Evolutionary conservation across 345 rosid species (phyloP).

Genomic region (Limnanthes douglasii): DNA sequence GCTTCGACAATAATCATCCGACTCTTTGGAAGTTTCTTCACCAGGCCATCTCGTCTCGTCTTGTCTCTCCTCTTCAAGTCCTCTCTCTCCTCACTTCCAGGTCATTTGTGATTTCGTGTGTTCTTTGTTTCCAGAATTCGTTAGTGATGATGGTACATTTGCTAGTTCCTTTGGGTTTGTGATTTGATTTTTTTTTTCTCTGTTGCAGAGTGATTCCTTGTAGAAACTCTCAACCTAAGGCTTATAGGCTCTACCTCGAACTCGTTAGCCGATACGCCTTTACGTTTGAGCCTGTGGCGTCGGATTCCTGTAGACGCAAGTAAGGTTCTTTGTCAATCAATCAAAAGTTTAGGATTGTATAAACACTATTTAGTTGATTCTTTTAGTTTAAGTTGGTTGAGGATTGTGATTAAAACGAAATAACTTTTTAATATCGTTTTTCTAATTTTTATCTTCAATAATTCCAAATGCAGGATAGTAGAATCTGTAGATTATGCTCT

Average conservation of each 20-base stretch:
- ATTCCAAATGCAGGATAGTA: conserved; percentile 24
- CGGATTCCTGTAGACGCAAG: conserved; percentile 18
- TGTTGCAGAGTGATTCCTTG: conserved; percentile 24
- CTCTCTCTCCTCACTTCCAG: conserved; percentile 38
- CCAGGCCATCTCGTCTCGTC: conserved; percentile 23
- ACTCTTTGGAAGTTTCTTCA: conserved; percentile 42
- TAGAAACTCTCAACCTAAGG: conserved; percentile 37
- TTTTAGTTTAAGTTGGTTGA: too few relatives aligned
- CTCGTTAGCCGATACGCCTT: conserved; percentile 27
- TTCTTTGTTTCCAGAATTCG: background rate
- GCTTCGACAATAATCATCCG: conserved; percentile 30
- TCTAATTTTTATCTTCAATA: background rate
- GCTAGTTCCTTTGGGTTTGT: background rate
- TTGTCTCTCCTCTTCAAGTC: conserved; percentile 30
- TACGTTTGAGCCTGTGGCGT: conserved; percentile 9
- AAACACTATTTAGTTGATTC: too few relatives aligned
- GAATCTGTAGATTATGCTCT: conserved; percentile 30
- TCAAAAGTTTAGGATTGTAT: too few relatives aligned
- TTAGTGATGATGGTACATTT: background rate
- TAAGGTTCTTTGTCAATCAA: conserved; percentile 13
- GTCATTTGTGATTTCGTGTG: background rate
- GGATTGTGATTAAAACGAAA: too few relatives aligned
- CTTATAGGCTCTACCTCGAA: conserved; percentile 37
- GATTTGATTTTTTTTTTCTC: background rate
- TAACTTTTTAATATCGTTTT: too few relatives aligned